Percentiles rank a stretch among this genome's conserved stretches.
These are phyloP conservation scores for Cadophora sp. DNA, from an alignment of 2,329 filamentous ascomycete genomes.

Conservation along the genomic window DNA sequence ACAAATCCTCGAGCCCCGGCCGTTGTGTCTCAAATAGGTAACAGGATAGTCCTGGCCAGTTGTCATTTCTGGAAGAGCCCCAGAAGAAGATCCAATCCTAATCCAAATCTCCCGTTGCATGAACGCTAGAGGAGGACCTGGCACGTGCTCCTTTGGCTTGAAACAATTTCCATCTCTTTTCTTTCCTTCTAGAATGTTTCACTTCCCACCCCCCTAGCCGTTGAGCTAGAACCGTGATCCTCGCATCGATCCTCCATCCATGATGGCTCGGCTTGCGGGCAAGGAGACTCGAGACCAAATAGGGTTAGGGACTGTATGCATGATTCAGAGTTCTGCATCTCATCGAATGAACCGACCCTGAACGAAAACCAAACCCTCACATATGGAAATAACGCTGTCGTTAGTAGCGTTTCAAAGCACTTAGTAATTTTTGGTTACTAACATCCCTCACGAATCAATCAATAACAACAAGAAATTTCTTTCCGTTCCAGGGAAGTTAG, in stretches of 20 bases:
- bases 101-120: slow-evolving; percentile 22
- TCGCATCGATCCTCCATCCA: slow-evolving; percentile 2
- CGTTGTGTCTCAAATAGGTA: slow-evolving; percentile 2
- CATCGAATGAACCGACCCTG: slow-evolving; percentile 9
- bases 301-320: neutral
- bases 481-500: neutral
- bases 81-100: slow-evolving; percentile 23
- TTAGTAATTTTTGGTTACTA: neutral
- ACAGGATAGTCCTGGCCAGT: neutral
- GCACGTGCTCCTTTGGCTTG: slow-evolving; percentile 5
- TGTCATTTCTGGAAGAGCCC: slow-evolving; percentile 2
- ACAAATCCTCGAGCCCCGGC: neutral
- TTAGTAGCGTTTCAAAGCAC: slow-evolving; percentile 11
- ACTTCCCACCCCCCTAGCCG: neutral
- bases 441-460: neutral
- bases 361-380: neutral
- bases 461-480: neutral
- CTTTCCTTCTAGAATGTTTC: slow-evolving; percentile 32
- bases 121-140: neutral
- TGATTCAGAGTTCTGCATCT: neutral
- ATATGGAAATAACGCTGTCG: slow-evolving; percentile 2
- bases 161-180: slow-evolving; percentile 16
- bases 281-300: neutral
- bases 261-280: neutral
- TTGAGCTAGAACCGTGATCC: slow-evolving; percentile 15